Evolutionary conservation across 768 basidiomycete genomes (phyloP), one percentile per base, ranked within the genome.

Genomic region (Collybia mongolica): DNA sequence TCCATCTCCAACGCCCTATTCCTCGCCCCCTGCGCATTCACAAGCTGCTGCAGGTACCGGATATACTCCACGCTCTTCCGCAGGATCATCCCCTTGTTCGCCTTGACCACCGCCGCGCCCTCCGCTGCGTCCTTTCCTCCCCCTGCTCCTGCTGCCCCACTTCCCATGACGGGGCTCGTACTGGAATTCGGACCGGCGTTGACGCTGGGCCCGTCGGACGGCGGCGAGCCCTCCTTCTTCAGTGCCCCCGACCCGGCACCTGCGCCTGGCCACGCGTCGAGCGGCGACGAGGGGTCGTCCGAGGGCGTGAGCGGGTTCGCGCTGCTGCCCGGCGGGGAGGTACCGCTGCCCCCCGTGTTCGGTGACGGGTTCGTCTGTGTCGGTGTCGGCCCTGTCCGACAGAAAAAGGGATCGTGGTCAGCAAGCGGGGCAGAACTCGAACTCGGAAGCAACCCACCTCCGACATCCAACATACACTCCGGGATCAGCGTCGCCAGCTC

Each of bases 71-170:
- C 85, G 48, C 83, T 86, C 78, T 90, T 96, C 57, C 90, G 67
- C 39, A 96, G 68, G 38, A 96, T 93, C 84, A 95, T 90, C 28
- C 93, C 93, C 75, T 96, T 96, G 71, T 96, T 95, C 22, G 93
- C 93, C 63, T 95, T 95, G 46, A 90, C 86, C 26, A 75, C 73
- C 18, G 65, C 68, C 2, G 52, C 61, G 1, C 51, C 59, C 17
- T 52, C 18, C 15, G 40, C 47, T 12, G n/a, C 12, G 9, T 38
- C 60, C 37, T 52, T 57, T 46, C 62, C 52, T 45, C 54, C 44
- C 52, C 59, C 54, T 48, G 55, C 59, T 42, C 5, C 43, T 36
- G 20, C 8, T n/a, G 12, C 12, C 19, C 2, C 49, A 24, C 2
- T 44, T 8, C 29, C 52, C 14, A 54, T 44, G 14, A 38, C 53